Evolutionary conservation across 805 yeast genomes (phyloP).

Genomic region (Zygosaccharomyces kombuchaensis): DNA sequence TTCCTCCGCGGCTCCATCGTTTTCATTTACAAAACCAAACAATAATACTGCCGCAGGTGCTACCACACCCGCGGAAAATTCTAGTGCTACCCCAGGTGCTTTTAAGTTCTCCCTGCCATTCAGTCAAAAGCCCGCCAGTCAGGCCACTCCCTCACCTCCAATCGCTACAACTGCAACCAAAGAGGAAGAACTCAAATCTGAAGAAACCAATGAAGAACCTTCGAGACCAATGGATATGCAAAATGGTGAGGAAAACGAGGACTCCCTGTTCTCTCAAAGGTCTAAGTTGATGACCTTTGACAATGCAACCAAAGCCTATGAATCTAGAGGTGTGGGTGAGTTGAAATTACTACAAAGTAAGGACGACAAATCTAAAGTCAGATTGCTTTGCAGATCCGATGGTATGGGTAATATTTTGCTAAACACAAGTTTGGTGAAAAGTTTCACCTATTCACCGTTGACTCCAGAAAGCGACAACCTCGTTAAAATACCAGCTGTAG

Average conservation of each 20-base stretch:
- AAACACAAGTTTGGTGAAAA: conserved; percentile 57
- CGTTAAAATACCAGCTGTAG: conserved; percentile 63
- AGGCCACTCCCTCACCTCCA: conserved; percentile 15
- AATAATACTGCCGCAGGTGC: background rate
- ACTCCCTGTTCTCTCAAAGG: conserved; percentile 54
- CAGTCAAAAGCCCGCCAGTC: conserved; percentile 21
- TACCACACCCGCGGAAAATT: background rate
- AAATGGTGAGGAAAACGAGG: conserved; percentile 88
- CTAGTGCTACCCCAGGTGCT: conserved; percentile 22
- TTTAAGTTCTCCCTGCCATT: conserved; percentile 36
- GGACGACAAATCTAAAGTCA: conserved; percentile 50
- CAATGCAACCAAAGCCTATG: conserved; percentile 49
- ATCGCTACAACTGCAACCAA: conserved; percentile 13
- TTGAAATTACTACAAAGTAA: conserved; percentile 64
- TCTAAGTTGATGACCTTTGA: conserved; percentile 66
- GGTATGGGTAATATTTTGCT: conserved; percentile 78
- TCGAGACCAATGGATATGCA: conserved; percentile 41
- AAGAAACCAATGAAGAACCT: conserved; percentile 47
- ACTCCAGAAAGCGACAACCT: conserved; percentile 55
- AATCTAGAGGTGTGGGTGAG: conserved; percentile 74
- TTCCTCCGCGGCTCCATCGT: conserved; percentile 15
- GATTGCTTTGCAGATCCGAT: conserved; percentile 81
- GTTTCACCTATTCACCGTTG: conserved; percentile 54
- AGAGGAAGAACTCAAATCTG: conserved; percentile 22
- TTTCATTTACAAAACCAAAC: conserved; percentile 14